These are phyloP conservation scores for Physaria fendleri DNA, from an alignment of 345 rosid genomes.

Conservation along the genomic window DNA sequence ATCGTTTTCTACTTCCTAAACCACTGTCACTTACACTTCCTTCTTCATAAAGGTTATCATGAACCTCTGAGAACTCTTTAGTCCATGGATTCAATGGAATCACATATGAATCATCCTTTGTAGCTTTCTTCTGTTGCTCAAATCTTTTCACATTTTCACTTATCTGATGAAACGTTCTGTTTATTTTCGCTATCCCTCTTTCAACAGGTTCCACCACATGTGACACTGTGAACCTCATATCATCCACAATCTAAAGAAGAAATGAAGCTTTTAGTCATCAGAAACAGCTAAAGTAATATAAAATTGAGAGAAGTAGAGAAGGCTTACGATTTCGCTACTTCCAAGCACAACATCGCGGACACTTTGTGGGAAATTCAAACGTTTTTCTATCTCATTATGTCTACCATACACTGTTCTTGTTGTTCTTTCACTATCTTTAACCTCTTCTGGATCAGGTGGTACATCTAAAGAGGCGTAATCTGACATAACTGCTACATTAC, in stretches of 20 bases:
- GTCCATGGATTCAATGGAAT: conserved; percentile 79
- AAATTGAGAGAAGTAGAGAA: neutral
- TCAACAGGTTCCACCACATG: conserved; percentile 98
- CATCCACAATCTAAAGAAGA: conserved; percentile 77
- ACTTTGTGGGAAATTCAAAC: conserved; percentile 88
- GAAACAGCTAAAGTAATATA: neutral
- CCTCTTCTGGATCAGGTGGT: conserved; percentile 93
- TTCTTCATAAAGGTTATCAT: conserved; percentile 51
- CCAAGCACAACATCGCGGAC: conserved; percentile 95
- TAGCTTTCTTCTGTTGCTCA: conserved; percentile 58
- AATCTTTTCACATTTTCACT: conserved; percentile 82
- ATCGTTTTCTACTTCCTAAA: conserved; percentile 49
- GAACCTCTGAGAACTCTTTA: conserved; percentile 74
- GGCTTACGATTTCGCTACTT: conserved; percentile 90
- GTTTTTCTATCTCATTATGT: conserved; percentile 60
- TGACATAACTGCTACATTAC: conserved; percentile 89
- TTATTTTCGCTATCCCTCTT: conserved; percentile 88
- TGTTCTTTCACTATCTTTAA: conserved; percentile 69
- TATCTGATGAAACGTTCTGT: conserved; percentile 72
- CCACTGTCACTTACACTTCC: conserved; percentile 90
- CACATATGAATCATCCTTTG: conserved; percentile 78
- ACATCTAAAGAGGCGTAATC: conserved; percentile 88
- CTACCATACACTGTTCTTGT: conserved; percentile 55
- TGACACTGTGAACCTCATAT: conserved; percentile 96
- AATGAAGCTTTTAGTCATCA: neutral